Conservation (phyloP, 371 early-diverging fungal species). For the Blakeslea trispora region DNA sequence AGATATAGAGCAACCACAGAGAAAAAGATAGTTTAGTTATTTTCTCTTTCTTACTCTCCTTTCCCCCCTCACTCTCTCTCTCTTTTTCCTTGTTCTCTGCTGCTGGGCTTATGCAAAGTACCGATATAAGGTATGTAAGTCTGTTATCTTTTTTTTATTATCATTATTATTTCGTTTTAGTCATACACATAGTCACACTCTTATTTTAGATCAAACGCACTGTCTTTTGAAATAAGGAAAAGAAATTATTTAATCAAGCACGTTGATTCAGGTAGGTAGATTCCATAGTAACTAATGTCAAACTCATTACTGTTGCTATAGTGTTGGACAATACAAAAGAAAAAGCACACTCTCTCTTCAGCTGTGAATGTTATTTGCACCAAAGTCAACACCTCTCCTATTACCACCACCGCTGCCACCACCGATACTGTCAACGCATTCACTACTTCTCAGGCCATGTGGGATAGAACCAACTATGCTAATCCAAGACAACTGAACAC, state of each 20-base stretch:
- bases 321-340: conserved; percentile 23
- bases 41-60: neutral
- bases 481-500: conserved; percentile 12
- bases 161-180: neutral
- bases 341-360: conserved; percentile 23
- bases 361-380: conserved; percentile 35
- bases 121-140: conserved; percentile 19
- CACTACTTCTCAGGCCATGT: conserved; percentile 26
- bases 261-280: conserved; percentile 23
- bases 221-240: conserved; percentile 18
- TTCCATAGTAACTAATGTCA: neutral
- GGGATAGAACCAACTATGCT: conserved; percentile 33
- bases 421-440: conserved; percentile 7
- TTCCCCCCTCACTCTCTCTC: neutral
- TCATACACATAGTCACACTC: no score
- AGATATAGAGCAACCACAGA: neutral
- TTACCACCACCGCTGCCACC: conserved; percentile 20
- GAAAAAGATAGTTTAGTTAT: neutral
- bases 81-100: neutral
- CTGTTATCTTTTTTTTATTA: no score
- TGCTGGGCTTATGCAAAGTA: conserved; percentile 21
- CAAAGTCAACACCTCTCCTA: conserved; percentile 22
- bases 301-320: conserved; percentile 5
- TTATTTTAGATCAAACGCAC: conserved; percentile 18
- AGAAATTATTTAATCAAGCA: conserved; percentile 22